phyloP scores from a whole-genome alignment of 177 flowering plant genomes.

The Vitis hybrid region DNA sequence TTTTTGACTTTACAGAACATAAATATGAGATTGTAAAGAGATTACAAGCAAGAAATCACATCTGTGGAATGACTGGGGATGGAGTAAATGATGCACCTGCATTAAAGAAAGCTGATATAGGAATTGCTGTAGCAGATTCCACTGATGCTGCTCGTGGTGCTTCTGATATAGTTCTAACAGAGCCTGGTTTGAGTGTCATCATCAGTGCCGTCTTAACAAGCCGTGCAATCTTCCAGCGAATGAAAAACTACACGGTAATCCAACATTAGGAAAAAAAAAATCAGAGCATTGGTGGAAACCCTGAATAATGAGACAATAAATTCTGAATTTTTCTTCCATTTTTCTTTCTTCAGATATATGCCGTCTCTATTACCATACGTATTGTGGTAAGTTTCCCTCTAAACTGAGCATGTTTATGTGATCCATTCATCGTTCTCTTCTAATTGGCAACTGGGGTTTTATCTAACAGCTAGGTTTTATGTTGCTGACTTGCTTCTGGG shows the following conservation, averaged over 20 bases:
- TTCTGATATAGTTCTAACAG: slow-evolving; percentile 74
- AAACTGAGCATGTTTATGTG: background rate
- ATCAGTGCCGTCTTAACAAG: slow-evolving; percentile 73
- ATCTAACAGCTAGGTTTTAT: slow-evolving; percentile 59
- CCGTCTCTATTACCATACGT: slow-evolving; percentile 81
- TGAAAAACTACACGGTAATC: slow-evolving; percentile 68
- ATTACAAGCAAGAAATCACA: slow-evolving; percentile 65
- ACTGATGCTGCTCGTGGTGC: slow-evolving; percentile 82
- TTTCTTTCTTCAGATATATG: slow-evolving; percentile 56
- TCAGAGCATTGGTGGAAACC: background rate
- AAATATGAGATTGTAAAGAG: slow-evolving; percentile 64
- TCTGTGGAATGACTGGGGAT: slow-evolving; percentile 83
- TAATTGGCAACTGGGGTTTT: slow-evolving; percentile 2
- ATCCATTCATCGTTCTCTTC: background rate
- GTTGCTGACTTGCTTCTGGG: slow-evolving; percentile 58
- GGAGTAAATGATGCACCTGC: slow-evolving; percentile 82
- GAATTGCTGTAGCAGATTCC: slow-evolving; percentile 73
- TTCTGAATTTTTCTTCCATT: background rate
- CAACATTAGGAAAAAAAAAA: background rate
- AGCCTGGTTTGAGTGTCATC: slow-evolving; percentile 79
- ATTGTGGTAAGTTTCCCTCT: slow-evolving; percentile 43
- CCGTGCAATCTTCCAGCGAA: slow-evolving; percentile 72
- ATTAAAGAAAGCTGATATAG: slow-evolving; percentile 68
- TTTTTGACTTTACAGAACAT: slow-evolving; percentile 41
- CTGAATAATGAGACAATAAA: background rate